Evolutionary conservation across 1,139 yeast species (phyloP).

Genomic region (Wickerhamiella infanticola): DNA sequence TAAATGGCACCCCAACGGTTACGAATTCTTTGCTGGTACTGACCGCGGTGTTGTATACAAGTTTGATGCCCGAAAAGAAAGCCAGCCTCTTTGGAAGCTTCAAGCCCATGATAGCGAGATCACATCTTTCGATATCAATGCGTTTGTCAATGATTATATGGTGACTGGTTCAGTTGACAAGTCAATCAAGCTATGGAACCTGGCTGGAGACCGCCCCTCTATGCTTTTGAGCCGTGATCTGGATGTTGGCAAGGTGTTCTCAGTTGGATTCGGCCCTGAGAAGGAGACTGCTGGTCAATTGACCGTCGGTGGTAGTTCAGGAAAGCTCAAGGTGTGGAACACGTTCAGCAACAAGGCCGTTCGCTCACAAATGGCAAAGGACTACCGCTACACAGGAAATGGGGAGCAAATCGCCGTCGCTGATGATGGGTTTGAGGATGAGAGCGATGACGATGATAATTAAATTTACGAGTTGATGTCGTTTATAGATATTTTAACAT

Average conservation of each 20-base stretch:
- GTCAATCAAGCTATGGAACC: slow-evolving; percentile 72
- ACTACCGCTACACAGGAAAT: slow-evolving; percentile 35
- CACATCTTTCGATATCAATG: slow-evolving; percentile 61
- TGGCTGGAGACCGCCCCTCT: slow-evolving; percentile 44
- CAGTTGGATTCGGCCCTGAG: slow-evolving; percentile 76
- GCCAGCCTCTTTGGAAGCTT: slow-evolving; percentile 75
- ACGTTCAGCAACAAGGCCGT: slow-evolving; percentile 68
- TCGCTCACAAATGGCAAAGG: slow-evolving; percentile 47
- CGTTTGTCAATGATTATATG: slow-evolving; percentile 54
- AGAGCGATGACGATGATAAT: slow-evolving; percentile 17
- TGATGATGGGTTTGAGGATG: slow-evolving; percentile 29
- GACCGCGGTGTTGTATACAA: slow-evolving; percentile 84
- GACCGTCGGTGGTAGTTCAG: slow-evolving; percentile 77
- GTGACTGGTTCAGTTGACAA: slow-evolving; percentile 86
- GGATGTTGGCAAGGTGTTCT: slow-evolving; percentile 85
- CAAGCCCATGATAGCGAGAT: slow-evolving; percentile 96
- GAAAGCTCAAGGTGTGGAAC: slow-evolving; percentile 86
- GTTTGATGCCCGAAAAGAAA: slow-evolving; percentile 60
- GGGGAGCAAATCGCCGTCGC: slow-evolving; percentile 46
- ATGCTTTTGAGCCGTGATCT: slow-evolving; percentile 87
- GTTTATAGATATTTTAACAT: no score
- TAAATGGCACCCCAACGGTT: slow-evolving; percentile 46
- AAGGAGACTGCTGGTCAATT: slow-evolving; percentile 72
- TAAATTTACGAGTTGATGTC: background rate
- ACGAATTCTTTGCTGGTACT: slow-evolving; percentile 72